phyloP scores from a whole-genome alignment of 306 rosid genomes.

The Cicer judaicum region DNA sequence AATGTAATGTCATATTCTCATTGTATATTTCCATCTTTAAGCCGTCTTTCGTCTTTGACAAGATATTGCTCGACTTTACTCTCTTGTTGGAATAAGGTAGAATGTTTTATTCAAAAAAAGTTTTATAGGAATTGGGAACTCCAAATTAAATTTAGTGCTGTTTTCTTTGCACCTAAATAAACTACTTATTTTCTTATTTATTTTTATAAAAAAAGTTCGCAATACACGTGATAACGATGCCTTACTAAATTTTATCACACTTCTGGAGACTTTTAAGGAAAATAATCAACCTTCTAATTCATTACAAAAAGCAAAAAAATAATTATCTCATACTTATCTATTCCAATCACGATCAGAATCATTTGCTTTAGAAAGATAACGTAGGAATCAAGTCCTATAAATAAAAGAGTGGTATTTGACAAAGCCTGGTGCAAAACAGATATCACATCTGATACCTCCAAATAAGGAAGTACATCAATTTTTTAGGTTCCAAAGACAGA shows the following conservation, averaged over 20 bases:
- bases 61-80: conserved; percentile 42
- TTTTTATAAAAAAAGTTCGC: not conserved
- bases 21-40: conserved; percentile 13
- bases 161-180: conserved; percentile 30
- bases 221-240: conserved; percentile 54
- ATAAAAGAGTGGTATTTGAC: conserved; percentile 37
- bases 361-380: conserved; percentile 50
- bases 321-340: conserved; percentile 43
- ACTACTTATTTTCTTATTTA: not conserved
- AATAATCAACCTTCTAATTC: conserved; percentile 38
- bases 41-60: conserved; percentile 37
- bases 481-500: conserved; percentile 52
- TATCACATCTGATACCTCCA: conserved; percentile 49
- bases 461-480: conserved; percentile 67
- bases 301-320: conserved; percentile 41
- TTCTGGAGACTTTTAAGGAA: conserved; percentile 45
- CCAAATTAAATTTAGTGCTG: conserved; percentile 26
- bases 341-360: conserved; percentile 45
- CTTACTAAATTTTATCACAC: conserved; percentile 40
- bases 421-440: conserved; percentile 40
- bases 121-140: not conserved
- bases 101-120: conserved; percentile 37
- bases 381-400: conserved; percentile 67
- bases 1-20: not conserved
- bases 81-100: conserved; percentile 37